Conservation (phyloP, 202 grass and related monocot genomes). For the Brachypodium distachyon region DNA sequence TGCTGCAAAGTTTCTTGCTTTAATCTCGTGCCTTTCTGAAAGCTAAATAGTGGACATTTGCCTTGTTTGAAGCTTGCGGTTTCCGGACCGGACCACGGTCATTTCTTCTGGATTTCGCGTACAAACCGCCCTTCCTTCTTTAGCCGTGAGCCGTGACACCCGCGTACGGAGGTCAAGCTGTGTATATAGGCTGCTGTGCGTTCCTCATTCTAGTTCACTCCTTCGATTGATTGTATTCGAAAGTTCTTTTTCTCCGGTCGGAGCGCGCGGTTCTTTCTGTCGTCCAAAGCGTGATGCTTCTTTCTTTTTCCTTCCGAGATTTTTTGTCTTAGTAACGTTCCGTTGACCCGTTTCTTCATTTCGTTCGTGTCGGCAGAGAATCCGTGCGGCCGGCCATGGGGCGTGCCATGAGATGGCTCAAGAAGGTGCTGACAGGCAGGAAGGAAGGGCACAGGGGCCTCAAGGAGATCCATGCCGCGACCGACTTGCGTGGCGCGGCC, state of each 20-base stretch:
- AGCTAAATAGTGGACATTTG: not conserved
- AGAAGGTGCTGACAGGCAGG: slow-evolving; percentile 47
- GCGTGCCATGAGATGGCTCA: slow-evolving; percentile 55
- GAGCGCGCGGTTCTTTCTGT: not conserved
- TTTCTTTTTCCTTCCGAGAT: not conserved
- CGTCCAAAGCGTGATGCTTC: not conserved
- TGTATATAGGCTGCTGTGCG: not conserved
- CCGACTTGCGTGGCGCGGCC: not conserved
- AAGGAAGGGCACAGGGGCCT: slow-evolving; percentile 24
- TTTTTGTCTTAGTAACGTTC: not conserved
- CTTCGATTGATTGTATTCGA: not conserved
- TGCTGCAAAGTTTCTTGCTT: not conserved
- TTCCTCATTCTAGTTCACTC: not conserved
- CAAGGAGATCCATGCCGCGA: not conserved
- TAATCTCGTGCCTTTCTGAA: not conserved
- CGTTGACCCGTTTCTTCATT: not conserved
- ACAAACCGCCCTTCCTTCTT: not conserved
- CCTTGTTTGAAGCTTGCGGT: not conserved
- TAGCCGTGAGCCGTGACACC: not conserved
- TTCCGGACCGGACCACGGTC: not conserved
- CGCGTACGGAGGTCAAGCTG: slow-evolving; percentile 1
- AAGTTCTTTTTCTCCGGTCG: not conserved
- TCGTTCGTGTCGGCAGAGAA: not conserved
- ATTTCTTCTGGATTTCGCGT: not conserved
- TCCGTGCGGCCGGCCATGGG: slow-evolving; percentile 23